These are phyloP conservation scores for Scheffersomyces lignosus DNA, from an alignment of 805 yeast species.

Conservation along the genomic window DNA sequence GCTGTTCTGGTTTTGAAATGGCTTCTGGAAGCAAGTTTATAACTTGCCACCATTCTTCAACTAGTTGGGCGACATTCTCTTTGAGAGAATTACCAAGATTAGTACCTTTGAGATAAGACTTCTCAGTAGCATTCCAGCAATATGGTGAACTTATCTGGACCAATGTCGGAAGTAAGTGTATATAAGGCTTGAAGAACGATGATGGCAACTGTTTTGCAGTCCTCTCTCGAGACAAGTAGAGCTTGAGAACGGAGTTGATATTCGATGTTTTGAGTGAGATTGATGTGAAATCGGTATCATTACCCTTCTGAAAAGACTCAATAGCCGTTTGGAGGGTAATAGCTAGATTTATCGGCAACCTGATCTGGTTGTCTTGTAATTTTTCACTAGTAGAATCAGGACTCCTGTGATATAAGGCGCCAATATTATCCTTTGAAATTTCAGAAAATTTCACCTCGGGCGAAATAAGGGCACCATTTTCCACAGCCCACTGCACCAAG, in stretches of 20 bases:
- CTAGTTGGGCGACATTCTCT: slow-evolving; percentile 42
- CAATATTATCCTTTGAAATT: slow-evolving; percentile 21
- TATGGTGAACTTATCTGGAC: slow-evolving; percentile 58
- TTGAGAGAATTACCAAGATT: slow-evolving; percentile 61
- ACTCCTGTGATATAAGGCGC: slow-evolving; percentile 20
- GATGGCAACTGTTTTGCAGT: slow-evolving; percentile 7
- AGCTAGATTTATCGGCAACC: slow-evolving; percentile 7
- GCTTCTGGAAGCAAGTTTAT: slow-evolving; percentile 31
- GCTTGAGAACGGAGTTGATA: slow-evolving; percentile 33
- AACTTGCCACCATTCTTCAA: slow-evolving; percentile 62
- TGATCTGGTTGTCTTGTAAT: slow-evolving; percentile 6
- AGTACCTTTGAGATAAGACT: slow-evolving; percentile 59
- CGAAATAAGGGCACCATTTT: slow-evolving; percentile 30
- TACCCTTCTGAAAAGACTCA: slow-evolving; percentile 4
- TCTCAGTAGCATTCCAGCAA: slow-evolving; percentile 59
- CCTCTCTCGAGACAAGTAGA: slow-evolving; percentile 34
- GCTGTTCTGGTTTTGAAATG: slow-evolving; percentile 29
- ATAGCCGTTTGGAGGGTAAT: slow-evolving; percentile 9
- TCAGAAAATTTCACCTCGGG: slow-evolving; percentile 21
- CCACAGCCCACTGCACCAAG: slow-evolving; percentile 32
- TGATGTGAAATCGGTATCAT: slow-evolving; percentile 5
- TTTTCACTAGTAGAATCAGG: slow-evolving; percentile 3
- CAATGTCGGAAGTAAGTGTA: slow-evolving; percentile 35
- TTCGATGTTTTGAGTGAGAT: slow-evolving; percentile 15
- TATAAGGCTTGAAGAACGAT: slow-evolving; percentile 29